These are phyloP conservation scores for Diplodia corticola DNA, from an alignment of 2,329 filamentous ascomycete genomes.

Conservation along the genomic window DNA sequence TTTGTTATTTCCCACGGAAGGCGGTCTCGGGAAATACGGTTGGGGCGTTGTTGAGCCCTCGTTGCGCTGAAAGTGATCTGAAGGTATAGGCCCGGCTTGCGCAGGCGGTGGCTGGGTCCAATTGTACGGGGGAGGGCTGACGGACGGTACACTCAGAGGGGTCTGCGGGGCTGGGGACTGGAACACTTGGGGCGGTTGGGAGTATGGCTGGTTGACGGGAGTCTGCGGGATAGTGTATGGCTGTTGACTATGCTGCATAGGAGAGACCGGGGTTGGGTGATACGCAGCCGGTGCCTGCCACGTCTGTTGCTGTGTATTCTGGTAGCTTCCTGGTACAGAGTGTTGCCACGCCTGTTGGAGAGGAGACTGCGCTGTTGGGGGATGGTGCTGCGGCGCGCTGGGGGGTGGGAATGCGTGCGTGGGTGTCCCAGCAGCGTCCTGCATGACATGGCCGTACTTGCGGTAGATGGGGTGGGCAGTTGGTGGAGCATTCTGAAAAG, in stretches of 20 bases:
- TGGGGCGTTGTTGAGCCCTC: neutral
- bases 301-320: neutral
- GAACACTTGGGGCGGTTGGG: neutral
- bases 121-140: conserved; percentile 6
- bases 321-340: neutral
- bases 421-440: neutral
- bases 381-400: neutral
- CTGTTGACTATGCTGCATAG: neutral
- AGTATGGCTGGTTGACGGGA: neutral
- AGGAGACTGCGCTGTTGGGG: neutral
- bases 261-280: neutral
- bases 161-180: neutral
- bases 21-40: neutral
- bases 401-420: neutral
- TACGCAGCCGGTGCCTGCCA: neutral
- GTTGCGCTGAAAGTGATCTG: neutral
- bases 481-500: neutral
- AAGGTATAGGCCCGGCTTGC: neutral
- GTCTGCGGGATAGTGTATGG: neutral
- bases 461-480: conserved; percentile 2
- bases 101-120: neutral
- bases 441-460: conserved; percentile 3
- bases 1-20: neutral
- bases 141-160: neutral
- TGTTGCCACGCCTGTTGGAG: neutral